Evolutionary conservation across 2,329 filamentous ascomycete species (phyloP).

Genomic region (Cercospora beticola): DNA sequence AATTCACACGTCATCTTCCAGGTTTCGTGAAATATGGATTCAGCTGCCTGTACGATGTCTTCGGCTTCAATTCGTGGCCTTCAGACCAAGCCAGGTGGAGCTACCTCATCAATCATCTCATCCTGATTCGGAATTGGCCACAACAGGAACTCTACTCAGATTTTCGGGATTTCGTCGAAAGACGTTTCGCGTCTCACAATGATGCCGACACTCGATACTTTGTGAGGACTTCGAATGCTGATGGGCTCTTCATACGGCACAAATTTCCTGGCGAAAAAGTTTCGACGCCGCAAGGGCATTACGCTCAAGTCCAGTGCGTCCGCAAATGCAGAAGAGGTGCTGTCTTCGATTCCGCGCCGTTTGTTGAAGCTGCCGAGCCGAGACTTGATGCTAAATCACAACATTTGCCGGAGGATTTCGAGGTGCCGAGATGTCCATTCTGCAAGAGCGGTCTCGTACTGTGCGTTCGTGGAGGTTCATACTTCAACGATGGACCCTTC

Average conservation of each 20-base stretch:
- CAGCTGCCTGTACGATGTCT: background rate
- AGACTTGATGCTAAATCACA: background rate
- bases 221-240: background rate
- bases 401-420: background rate
- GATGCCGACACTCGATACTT: background rate
- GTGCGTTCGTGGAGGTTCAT: background rate
- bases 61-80: background rate
- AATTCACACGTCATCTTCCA: background rate
- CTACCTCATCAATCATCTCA: background rate
- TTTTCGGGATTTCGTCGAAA: background rate
- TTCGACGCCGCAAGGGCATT: background rate
- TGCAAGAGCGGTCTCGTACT: background rate
- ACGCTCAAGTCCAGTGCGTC: background rate
- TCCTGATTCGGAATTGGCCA: background rate
- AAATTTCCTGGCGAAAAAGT: background rate
- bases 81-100: background rate
- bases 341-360: background rate
- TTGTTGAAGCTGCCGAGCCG: background rate
- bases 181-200: background rate
- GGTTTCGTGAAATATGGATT: background rate
- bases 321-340: background rate
- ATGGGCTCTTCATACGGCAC: background rate
- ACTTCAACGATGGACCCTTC: background rate
- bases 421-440: background rate
- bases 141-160: background rate